A percentile compares a stretch with the other conserved stretches of the same genome.
These are phyloP conservation scores for Solanum verrucosum DNA, from an alignment of 257 asterid species.

Conservation along the genomic window DNA sequence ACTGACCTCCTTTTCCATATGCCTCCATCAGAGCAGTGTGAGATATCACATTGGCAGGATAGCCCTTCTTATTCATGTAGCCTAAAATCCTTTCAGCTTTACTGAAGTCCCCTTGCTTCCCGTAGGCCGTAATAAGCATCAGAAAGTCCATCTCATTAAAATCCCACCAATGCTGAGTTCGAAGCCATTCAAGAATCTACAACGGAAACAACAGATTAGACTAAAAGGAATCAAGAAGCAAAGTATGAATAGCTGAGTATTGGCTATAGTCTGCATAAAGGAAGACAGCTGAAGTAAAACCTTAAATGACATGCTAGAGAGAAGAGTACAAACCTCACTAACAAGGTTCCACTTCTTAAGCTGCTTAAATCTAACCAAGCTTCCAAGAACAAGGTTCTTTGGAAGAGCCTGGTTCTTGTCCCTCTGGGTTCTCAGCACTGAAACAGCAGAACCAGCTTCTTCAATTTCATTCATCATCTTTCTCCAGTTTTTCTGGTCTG, in stretches of 20 bases:
- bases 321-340: constrained; percentile 52
- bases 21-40: constrained; percentile 98
- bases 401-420: constrained; percentile 61
- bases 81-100: constrained; percentile 81
- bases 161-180: constrained; percentile 94
- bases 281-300: not conserved
- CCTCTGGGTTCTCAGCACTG: constrained; percentile 59
- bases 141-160: constrained; percentile 89
- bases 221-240: not conserved
- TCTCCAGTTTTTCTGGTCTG: constrained; percentile 84
- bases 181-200: constrained; percentile 96
- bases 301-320: not conserved
- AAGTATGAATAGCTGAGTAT: not conserved
- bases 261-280: not conserved
- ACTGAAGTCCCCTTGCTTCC: constrained; percentile 75
- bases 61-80: constrained; percentile 68
- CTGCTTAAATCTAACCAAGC: constrained; percentile 86
- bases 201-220: not conserved
- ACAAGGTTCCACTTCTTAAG: constrained; percentile 96
- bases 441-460: constrained; percentile 69
- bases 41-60: constrained; percentile 75
- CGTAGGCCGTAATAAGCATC: constrained; percentile 93
- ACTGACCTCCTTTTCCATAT: constrained; percentile 80
- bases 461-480: constrained; percentile 81
- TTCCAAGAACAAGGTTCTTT: constrained; percentile 75